These are phyloP conservation scores for Beta lomatogona DNA, from an alignment of 179 eudicot species.

Conservation along the genomic window DNA sequence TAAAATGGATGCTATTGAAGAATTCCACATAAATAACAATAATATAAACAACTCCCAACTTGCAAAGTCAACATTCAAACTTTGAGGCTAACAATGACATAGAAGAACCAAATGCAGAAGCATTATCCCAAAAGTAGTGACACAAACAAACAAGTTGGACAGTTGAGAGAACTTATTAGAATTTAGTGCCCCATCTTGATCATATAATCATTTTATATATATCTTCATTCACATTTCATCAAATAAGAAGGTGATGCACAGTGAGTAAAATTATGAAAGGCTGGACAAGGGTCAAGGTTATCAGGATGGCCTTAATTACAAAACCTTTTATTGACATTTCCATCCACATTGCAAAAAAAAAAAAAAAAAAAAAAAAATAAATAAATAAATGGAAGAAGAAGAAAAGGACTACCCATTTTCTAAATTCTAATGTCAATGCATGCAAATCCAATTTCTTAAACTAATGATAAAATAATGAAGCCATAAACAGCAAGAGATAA, in stretches of 20 bases:
- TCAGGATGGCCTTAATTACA: background rate
- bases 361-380: background rate
- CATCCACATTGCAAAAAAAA: conserved; percentile 15
- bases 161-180: background rate
- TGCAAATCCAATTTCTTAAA: conserved; percentile 27
- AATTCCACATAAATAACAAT: background rate
- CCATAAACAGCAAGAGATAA: background rate
- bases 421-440: conserved; percentile 30
- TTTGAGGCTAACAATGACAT: conserved; percentile 16
- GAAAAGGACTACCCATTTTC: no score
- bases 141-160: conserved; percentile 12
- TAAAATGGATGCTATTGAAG: background rate
- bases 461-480: background rate
- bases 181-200: no score
- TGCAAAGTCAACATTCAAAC: conserved; percentile 16
- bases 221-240: background rate
- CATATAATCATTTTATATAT: background rate
- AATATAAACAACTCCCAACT: background rate
- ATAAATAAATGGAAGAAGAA: no score
- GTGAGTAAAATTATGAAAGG: background rate
- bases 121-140: background rate
- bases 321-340: background rate
- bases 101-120: conserved; percentile 9
- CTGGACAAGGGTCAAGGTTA: background rate
- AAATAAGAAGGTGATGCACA: background rate